Conservation (phyloP, 495 filamentous ascomycete genomes). For the Podospora conica region DNA sequence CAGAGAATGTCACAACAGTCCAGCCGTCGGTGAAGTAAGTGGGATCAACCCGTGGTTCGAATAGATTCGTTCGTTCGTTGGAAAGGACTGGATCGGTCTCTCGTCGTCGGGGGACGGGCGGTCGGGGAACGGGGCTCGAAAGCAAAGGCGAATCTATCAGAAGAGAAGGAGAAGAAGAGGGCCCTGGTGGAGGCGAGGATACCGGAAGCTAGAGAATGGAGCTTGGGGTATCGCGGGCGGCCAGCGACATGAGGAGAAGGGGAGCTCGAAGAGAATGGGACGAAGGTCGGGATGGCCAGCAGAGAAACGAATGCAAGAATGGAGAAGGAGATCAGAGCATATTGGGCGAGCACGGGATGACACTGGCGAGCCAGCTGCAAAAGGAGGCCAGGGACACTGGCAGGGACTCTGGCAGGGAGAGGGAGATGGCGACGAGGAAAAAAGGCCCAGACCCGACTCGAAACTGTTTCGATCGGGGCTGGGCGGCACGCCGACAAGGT, state of each 20-base stretch:
- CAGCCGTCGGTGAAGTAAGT: conserved; percentile 18
- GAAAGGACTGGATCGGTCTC: conserved; percentile 11
- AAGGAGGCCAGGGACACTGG: background rate
- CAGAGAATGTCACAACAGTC: conserved; percentile 11
- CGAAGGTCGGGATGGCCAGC: conserved; percentile 7
- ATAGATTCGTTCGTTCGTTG: conserved; percentile 8
- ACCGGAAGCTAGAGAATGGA: conserved; percentile 13
- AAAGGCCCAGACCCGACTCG: conserved; percentile 13
- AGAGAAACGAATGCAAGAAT: conserved; percentile 9
- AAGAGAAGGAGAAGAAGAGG: conserved; percentile 4
- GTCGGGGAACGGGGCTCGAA: background rate
- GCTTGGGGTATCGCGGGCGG: conserved; percentile 10
- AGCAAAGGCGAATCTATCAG: background rate
- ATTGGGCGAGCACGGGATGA: background rate
- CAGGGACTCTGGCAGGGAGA: background rate
- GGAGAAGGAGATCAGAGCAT: conserved; percentile 8
- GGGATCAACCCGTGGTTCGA: conserved; percentile 32
- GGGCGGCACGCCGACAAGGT: background rate
- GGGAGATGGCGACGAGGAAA: background rate
- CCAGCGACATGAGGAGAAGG: conserved; percentile 6
- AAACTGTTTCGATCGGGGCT: conserved; percentile 12
- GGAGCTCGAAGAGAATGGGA: conserved; percentile 9
- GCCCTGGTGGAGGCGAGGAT: conserved; percentile 9
- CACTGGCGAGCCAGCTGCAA: background rate
- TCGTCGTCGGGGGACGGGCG: background rate